Percentiles rank a stretch among this genome's conserved stretches.
These are phyloP conservation scores for Ceratocystis variospora DNA, from an alignment of 2,329 filamentous ascomycete genomes.

Conservation along the genomic window DNA sequence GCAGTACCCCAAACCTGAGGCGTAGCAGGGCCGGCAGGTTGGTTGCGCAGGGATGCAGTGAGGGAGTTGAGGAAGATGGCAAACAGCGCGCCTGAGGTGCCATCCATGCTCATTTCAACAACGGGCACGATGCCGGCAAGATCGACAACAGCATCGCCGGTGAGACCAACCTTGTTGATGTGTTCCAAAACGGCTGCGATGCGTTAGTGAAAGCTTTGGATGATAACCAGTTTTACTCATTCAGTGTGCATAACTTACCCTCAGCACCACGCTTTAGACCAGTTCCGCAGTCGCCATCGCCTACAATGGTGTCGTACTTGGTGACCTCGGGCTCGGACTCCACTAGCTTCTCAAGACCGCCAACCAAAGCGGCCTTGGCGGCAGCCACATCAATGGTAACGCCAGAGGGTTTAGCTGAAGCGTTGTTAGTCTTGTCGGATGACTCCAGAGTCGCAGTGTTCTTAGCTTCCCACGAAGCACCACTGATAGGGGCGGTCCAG, in stretches of 20 bases:
- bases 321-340: constrained; percentile 58
- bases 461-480: constrained; percentile 48
- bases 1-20: constrained; percentile 45
- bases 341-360: constrained; percentile 48
- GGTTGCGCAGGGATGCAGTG: constrained; percentile 44
- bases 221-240: neutral
- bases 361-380: constrained; percentile 39
- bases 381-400: constrained; percentile 39
- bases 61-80: constrained; percentile 86
- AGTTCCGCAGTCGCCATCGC: constrained; percentile 81
- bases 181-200: constrained; percentile 39
- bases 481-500: constrained; percentile 51
- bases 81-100: constrained; percentile 47
- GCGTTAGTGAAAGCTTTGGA: constrained; percentile 21
- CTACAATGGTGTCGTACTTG: constrained; percentile 65
- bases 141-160: constrained; percentile 40
- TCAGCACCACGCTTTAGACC: constrained; percentile 79
- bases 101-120: constrained; percentile 46
- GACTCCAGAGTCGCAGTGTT: constrained; percentile 30
- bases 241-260: constrained; percentile 29
- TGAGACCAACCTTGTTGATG: constrained; percentile 32
- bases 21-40: constrained; percentile 30
- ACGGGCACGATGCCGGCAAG: constrained; percentile 39
- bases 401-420: constrained; percentile 32
- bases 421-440: constrained; percentile 26